A percentile compares a stretch with the other conserved stretches of the same genome.
phyloP scores from a whole-genome alignment of 306 rosid species.

The Boehmeria nivea region DNA sequence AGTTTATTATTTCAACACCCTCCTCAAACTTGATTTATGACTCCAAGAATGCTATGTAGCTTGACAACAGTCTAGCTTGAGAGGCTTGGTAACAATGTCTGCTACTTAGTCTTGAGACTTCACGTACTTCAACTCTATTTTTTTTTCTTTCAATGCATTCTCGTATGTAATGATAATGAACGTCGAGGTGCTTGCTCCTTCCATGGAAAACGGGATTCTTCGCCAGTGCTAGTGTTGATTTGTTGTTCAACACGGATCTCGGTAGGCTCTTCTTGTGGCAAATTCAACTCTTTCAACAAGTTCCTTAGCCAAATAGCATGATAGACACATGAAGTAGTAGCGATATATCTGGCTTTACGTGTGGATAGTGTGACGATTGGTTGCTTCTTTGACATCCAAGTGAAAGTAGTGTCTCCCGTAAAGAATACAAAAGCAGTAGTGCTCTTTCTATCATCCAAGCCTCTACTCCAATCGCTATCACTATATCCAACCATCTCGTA shows the following conservation, averaged over 20 bases:
- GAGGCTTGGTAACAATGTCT: too few species aligned
- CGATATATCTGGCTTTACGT: background rate
- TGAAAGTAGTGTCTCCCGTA: background rate
- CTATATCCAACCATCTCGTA: background rate
- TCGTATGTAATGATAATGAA: too few species aligned
- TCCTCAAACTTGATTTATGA: too few species aligned
- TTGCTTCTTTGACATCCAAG: conserved; percentile 1
- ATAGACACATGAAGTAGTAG: background rate
- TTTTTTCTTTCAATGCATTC: too few species aligned
- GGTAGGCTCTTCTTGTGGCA: background rate
- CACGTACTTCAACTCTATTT: too few species aligned
- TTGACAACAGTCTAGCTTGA: too few species aligned
- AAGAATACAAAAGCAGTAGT: background rate
- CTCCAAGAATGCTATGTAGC: too few species aligned
- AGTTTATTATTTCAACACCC: too few species aligned
- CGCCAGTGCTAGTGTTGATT: background rate
- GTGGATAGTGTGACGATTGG: background rate
- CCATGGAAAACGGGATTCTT: background rate
- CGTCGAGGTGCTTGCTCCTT: background rate
- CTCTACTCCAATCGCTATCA: background rate
- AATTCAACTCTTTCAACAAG: background rate
- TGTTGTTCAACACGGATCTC: background rate
- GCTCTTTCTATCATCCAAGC: background rate
- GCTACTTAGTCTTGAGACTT: too few species aligned
- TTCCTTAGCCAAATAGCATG: background rate